Evolutionary conservation across 2,329 filamentous ascomycete genomes (phyloP).

Genomic region (Domatiomyces catenatus): DNA sequence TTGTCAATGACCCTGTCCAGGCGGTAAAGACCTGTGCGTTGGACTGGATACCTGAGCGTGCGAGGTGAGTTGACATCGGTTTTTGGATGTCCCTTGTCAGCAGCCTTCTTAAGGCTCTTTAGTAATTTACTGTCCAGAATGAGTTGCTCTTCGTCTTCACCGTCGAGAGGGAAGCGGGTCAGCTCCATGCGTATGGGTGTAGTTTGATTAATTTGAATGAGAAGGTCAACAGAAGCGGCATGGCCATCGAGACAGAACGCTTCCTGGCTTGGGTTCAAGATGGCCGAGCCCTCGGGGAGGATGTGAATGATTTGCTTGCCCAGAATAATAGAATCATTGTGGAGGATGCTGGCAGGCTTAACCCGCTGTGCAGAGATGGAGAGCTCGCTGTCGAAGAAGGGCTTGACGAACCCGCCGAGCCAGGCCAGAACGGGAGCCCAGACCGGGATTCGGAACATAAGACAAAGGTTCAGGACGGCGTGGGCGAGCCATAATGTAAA

Average conservation of each 20-base stretch:
- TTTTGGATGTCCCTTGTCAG: conserved; percentile 41
- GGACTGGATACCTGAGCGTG: conserved; percentile 57
- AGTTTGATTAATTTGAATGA: conserved; percentile 87
- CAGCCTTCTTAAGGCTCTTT: conserved; percentile 56
- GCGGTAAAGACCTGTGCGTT: conserved; percentile 76
- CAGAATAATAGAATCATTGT: conserved; percentile 85
- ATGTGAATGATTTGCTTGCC: conserved; percentile 97
- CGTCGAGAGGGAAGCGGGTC: conserved; percentile 71
- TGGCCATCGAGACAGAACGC: conserved; percentile 64
- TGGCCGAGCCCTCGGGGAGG: conserved; percentile 83
- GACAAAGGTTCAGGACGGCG: conserved; percentile 58
- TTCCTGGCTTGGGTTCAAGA: conserved; percentile 66
- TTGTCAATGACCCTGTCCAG: conserved; percentile 77
- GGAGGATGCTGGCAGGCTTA: conserved; percentile 70
- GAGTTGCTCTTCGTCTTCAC: conserved; percentile 63
- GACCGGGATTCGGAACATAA: conserved; percentile 84
- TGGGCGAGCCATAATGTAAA: conserved; percentile 57
- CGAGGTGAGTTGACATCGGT: conserved; percentile 41
- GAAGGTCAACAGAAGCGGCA: conserved; percentile 49
- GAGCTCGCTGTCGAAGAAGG: conserved; percentile 82
- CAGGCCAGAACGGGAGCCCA: conserved; percentile 50
- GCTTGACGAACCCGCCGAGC: conserved; percentile 56
- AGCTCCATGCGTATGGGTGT: conserved; percentile 77
- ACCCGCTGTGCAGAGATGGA: conserved; percentile 88
- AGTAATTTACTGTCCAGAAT: conserved; percentile 59